Conservation (phyloP, 2,329 filamentous ascomycete species). For the Dactylellina leptospora region DNA sequence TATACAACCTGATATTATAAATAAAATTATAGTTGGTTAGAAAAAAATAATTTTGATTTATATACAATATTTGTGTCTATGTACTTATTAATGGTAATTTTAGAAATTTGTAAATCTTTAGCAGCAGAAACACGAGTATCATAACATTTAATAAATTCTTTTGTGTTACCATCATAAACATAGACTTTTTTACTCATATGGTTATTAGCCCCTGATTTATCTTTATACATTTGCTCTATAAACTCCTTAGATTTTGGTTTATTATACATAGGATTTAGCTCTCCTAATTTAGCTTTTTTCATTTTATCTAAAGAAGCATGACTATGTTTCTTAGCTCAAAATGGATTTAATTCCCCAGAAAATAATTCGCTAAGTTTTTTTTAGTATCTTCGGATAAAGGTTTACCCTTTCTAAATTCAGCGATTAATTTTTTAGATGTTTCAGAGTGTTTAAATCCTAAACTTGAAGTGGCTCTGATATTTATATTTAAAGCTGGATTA, state of each 20-base stretch:
- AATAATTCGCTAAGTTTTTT: not conserved
- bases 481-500: not conserved
- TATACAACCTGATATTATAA: constrained; percentile 1
- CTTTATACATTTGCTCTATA: not conserved
- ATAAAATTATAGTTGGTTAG: not conserved
- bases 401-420: not conserved
- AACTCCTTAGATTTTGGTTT: not conserved
- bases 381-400: not conserved
- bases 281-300: not conserved
- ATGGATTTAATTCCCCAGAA: not conserved
- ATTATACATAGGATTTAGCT: not conserved
- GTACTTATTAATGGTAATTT: not conserved
- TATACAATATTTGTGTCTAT: not conserved
- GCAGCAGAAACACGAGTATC: not conserved
- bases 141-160: not conserved
- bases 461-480: not conserved
- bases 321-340: not conserved
- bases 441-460: not conserved
- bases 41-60: not conserved
- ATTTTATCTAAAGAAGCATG: not conserved
- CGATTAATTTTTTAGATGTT: not conserved
- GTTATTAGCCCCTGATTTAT: not conserved
- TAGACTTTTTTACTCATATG: not conserved
- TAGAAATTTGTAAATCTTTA: not conserved
- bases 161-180: not conserved